phyloP scores from a whole-genome alignment of 2,329 filamentous ascomycete species.

The Xylariaceae sp. region DNA sequence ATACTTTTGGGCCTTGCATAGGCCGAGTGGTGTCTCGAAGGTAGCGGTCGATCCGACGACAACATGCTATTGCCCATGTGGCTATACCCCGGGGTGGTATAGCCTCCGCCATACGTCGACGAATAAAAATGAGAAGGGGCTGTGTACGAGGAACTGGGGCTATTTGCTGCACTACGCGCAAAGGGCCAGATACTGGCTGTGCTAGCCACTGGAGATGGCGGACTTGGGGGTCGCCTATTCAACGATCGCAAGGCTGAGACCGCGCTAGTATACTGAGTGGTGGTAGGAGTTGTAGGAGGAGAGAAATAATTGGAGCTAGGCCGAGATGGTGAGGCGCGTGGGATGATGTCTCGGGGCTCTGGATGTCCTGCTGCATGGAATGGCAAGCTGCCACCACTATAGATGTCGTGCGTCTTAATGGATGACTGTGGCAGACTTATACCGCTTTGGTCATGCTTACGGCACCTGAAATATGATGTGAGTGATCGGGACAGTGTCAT shows the following conservation, averaged over 20 bases:
- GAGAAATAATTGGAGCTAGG: slow-evolving; percentile 55
- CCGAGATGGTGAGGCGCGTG: slow-evolving; percentile 61
- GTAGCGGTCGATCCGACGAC: slow-evolving; percentile 52
- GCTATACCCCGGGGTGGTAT: slow-evolving; percentile 35
- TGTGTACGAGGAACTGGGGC: slow-evolving; percentile 53
- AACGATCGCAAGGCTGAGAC: slow-evolving; percentile 56
- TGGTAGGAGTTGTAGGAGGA: slow-evolving; percentile 51
- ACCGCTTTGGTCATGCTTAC: slow-evolving; percentile 48
- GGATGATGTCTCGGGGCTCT: slow-evolving; percentile 61
- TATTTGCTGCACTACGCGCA: slow-evolving; percentile 48
- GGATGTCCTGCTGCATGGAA: slow-evolving; percentile 45
- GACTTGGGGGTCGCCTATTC: slow-evolving; percentile 53
- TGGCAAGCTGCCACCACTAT: slow-evolving; percentile 38
- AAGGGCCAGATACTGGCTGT: slow-evolving; percentile 53
- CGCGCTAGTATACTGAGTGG: slow-evolving; percentile 47
- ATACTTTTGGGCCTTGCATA: slow-evolving; percentile 61
- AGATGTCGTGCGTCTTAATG: slow-evolving; percentile 32
- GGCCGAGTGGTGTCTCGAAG: slow-evolving; percentile 51
- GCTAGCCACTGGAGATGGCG: slow-evolving; percentile 50
- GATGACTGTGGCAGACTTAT: slow-evolving; percentile 28
- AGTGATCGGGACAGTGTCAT: slow-evolving; percentile 22
- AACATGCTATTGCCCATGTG: slow-evolving; percentile 39
- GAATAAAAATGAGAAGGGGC: slow-evolving; percentile 44
- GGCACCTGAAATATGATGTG: slow-evolving; percentile 44
- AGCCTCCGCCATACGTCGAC: slow-evolving; percentile 52